Conservation (phyloP, 345 rosid species). For the Melaleuca alternifolia region DNA sequence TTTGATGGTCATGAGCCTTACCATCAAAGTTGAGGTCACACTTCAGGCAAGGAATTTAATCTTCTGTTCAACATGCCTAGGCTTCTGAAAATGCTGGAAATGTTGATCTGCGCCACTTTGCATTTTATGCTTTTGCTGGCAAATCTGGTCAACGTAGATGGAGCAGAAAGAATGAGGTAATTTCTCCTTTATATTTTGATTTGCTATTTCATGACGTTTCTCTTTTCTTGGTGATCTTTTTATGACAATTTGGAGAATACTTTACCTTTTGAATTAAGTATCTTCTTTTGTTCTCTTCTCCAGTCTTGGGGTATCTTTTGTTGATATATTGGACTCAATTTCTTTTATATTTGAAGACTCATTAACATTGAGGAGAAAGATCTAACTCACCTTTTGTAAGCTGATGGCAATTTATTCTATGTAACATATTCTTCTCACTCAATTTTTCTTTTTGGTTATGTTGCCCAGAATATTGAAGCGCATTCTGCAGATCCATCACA, state of each 20-base stretch:
- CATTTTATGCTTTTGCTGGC: constrained; percentile 88
- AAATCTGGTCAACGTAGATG: constrained; percentile 61
- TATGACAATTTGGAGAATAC: not conserved
- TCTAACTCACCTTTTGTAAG: not conserved
- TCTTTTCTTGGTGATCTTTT: not conserved
- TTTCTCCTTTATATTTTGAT: not conserved
- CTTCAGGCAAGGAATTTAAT: not conserved
- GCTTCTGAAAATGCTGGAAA: constrained; percentile 67
- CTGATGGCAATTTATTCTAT: not conserved
- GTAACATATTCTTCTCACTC: not conserved
- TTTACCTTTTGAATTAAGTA: not conserved
- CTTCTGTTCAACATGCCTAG: constrained; percentile 27
- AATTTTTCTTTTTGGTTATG: constrained; percentile 11
- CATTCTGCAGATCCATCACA: constrained; percentile 63
- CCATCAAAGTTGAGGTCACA: not conserved
- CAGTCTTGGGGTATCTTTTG: not conserved
- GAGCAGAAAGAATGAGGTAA: constrained; percentile 91
- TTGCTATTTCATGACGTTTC: not conserved
- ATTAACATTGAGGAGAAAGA: not conserved
- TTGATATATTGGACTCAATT: not conserved
- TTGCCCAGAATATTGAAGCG: constrained; percentile 61
- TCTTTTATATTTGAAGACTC: not conserved
- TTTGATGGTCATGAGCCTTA: not conserved
- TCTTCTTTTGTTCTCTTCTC: not conserved
- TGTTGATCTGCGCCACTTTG: constrained; percentile 75